Evolutionary conservation across 306 rosid genomes (phyloP).

Genomic region (Prunus fruticosa): DNA sequence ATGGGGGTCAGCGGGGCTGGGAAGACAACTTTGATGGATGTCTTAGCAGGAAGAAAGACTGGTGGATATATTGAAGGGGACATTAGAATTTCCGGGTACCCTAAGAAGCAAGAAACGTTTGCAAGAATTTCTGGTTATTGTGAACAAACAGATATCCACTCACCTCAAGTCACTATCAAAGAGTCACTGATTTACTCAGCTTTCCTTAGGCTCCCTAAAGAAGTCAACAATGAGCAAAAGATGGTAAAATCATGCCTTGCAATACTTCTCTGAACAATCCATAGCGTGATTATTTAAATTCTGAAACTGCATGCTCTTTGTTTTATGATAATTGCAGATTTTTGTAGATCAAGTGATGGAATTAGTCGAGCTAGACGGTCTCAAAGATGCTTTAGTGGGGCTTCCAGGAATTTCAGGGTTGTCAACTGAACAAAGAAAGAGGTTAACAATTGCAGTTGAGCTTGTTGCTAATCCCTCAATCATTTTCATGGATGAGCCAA

Average conservation of each 20-base stretch:
- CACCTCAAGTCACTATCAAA: conserved; percentile 89
- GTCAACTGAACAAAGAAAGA: conserved; percentile 95
- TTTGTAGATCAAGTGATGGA: conserved; percentile 96
- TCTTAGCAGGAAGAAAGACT: conserved; percentile 92
- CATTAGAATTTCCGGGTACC: conserved; percentile 80
- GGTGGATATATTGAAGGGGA: conserved; percentile 97
- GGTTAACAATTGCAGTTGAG: conserved; percentile 93
- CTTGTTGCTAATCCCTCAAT: conserved; percentile 98
- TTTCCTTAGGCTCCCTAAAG: conserved; percentile 91
- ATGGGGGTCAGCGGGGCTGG: conserved; percentile 99
- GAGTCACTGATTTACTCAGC: conserved; percentile 96
- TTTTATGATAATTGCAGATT: conserved; percentile 38
- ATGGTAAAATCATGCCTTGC: conserved; percentile 43
- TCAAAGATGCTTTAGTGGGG: conserved; percentile 89
- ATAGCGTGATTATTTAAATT: not conserved
- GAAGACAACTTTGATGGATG: conserved; percentile 98
- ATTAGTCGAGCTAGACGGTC: conserved; percentile 73
- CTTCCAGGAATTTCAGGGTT: conserved; percentile 92
- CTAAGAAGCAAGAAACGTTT: conserved; percentile 96
- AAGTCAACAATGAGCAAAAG: conserved; percentile 68
- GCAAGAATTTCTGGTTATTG: conserved; percentile 98
- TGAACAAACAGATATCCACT: conserved; percentile 97
- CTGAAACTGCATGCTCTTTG: not conserved
- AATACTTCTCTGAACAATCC: conserved; percentile 1
- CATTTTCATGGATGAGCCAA: conserved; percentile 99